Evolutionary conservation across 23 red algal species (phyloP), one percentile per base, ranked within the genome.

Genomic region (Gracilaria vermiculophylla): DNA sequence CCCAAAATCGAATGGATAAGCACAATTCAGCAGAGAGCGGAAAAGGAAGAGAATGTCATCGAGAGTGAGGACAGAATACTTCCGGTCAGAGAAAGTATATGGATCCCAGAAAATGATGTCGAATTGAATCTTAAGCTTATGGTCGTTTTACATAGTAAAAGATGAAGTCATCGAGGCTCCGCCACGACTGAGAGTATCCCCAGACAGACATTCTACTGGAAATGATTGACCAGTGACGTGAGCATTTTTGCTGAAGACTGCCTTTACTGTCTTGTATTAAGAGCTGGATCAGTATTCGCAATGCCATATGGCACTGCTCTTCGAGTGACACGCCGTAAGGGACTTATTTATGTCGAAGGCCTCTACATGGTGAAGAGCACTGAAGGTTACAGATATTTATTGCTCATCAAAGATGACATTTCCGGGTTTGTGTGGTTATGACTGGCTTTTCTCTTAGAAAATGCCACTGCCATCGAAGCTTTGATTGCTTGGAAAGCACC

Each of bases 231-330:
- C 3, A 16, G 51, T 5, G 85, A 89, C 19, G 64, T 78, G 32
- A 13, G 13, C 11, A 35, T n/a, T 8, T 89, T 89, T 27, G 71
- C 78, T 3, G 5, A 13, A 4, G 6, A 19, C 4, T 89, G 85
- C 53, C 19, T 78, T 14, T 54, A 78, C 37, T 89, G 85, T 34
- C 11, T 66, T 4, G 37, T 51, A 6, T 69, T 49, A 17, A n/a
- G 42, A 21, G 7, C 55, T 31, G 69, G 85, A 8, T 20, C 62
- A 19, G 57, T 79, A 10, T 28, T 78, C 31, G 50, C 55, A 0
- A 51, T 58, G 20, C 85, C 85, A 58, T n/a, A 78, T 7, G 85
- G 47, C 15, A 29, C 13, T 4, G 85, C 85, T 15, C 12, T 89
- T 47, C 52, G 78, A 45, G 85, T 24, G 14, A 37, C 35, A 23